Evolutionary conservation across 441 rosid species (phyloP).

Genomic region (Melastoma candidum): DNA sequence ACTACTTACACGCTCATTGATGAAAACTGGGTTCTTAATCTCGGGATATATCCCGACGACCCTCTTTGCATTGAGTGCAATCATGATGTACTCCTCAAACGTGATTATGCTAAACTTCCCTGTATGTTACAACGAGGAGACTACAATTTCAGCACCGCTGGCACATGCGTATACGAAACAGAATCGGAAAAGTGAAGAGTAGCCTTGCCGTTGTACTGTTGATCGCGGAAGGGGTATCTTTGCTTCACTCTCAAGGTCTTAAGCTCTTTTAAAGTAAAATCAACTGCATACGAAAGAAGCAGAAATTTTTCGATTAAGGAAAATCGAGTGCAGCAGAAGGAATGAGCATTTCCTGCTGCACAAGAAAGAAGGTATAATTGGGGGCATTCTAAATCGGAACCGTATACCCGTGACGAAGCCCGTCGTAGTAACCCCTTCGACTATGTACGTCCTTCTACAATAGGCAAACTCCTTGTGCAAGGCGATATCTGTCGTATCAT

Average conservation of each 20-base stretch:
- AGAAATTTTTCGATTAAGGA: background rate
- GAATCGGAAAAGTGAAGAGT: no score
- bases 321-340: background rate
- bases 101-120: constrained; percentile 13
- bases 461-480: constrained; percentile 65
- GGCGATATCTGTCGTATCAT: constrained; percentile 61
- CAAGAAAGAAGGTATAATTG: background rate
- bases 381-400: background rate
- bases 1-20: constrained; percentile 10
- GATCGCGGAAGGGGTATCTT: constrained; percentile 70
- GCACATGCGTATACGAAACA: no score
- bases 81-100: constrained; percentile 17
- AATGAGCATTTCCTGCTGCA: background rate
- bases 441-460: constrained; percentile 74
- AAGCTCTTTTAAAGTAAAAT: constrained; percentile 70
- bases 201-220: constrained; percentile 53
- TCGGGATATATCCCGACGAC: constrained; percentile 17
- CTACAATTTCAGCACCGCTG: no score
- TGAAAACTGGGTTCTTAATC: constrained; percentile 18
- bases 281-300: constrained; percentile 41
- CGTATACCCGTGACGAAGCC: constrained; percentile 69
- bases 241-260: constrained; percentile 65
- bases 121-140: background rate
- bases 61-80: constrained; percentile 15
- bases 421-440: constrained; percentile 60